Base-by-base conservation (phyloP, 352 stramenopile genomes). In the Plasmopara viticola region DNA sequence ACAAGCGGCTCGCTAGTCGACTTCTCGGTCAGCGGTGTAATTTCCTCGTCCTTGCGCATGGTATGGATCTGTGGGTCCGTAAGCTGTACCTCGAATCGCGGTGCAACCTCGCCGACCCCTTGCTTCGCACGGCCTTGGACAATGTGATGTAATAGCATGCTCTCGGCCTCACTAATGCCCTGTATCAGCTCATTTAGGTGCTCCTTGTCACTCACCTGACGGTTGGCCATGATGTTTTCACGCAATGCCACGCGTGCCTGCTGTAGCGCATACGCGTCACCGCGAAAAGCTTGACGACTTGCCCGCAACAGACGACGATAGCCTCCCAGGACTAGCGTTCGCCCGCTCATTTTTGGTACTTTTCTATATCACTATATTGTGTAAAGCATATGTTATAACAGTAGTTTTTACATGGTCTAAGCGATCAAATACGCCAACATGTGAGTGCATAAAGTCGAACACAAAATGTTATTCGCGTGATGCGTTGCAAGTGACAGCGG, bases 11-110 rank as follows among this genome's bases (percentile, higher is more conserved):
- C 64, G 28, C 63, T 70, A 18, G 68, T 77, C 43, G 76, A 88
- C 58, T 89, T 87, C 18, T 85, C 70, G 39, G 83, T 91, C 41
- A 94, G 48, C 30, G 81, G 80, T 54, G 62, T 80, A 48, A 94
- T 70, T 62, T 94, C 81, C 51, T 94, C 84, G 56, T 94, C 78
- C 64, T 94, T 77, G 31, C 84, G 79, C 79, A 94, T 92, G 40
- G 64, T 43, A 12, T 66, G 62, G 42, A 74, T 76, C 62, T 94
- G 84, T 29, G 81, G 79, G 56, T 94, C 81, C 25, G 81, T 90
- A 53, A 94, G 71, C 48, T 77, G 72, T 48, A 94, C 79, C 46
- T 90, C 72, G 48, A 83, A 94, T 41, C 66, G 72, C 41, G 69
- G 67, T 38, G 54, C 62, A 5, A 42, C 53, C 10, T 57, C 44